phyloP scores from a whole-genome alignment of 768 basidiomycete species.

The Neoboletus subvelutipes region DNA sequence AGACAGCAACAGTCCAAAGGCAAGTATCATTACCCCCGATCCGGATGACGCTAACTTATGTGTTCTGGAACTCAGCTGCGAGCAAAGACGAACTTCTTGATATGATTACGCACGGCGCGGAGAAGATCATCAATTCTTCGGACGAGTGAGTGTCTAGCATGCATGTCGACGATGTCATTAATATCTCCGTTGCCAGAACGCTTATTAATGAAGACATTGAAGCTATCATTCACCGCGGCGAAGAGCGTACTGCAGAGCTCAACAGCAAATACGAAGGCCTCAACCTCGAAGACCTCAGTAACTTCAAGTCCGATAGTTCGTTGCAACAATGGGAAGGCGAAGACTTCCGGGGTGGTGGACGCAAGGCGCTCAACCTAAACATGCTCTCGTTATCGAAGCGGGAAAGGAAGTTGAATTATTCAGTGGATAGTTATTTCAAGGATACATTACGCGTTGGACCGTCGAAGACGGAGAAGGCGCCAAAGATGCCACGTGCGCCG shows the following conservation, averaged over 20 bases:
- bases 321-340: slow-evolving; percentile 96
- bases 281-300: slow-evolving; percentile 91
- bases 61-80: slow-evolving; percentile 52
- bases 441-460: slow-evolving; percentile 81
- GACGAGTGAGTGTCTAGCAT: slow-evolving; percentile 55
- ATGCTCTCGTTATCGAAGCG: slow-evolving; percentile 89
- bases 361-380: slow-evolving; percentile 71
- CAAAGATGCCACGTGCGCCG: slow-evolving; percentile 81
- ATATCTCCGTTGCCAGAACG: slow-evolving; percentile 42
- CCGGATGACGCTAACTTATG: neutral
- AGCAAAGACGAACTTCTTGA: slow-evolving; percentile 96
- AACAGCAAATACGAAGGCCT: slow-evolving; percentile 91
- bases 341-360: slow-evolving; percentile 79
- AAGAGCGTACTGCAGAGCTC: slow-evolving; percentile 84
- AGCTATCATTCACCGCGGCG: slow-evolving; percentile 86
- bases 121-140: slow-evolving; percentile 85
- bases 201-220: slow-evolving; percentile 91
- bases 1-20: slow-evolving; percentile 80
- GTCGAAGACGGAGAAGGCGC: slow-evolving; percentile 76
- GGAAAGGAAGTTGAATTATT: slow-evolving; percentile 91
- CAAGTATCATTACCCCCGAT: slow-evolving; percentile 27
- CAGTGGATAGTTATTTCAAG: slow-evolving; percentile 94
- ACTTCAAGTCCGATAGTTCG: slow-evolving; percentile 92
- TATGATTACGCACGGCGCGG: slow-evolving; percentile 98
- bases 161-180: neutral